Evolutionary conservation across 192 early-diverging fungal genomes (phyloP).

Genomic region (Lobosporangium transversale): DNA sequence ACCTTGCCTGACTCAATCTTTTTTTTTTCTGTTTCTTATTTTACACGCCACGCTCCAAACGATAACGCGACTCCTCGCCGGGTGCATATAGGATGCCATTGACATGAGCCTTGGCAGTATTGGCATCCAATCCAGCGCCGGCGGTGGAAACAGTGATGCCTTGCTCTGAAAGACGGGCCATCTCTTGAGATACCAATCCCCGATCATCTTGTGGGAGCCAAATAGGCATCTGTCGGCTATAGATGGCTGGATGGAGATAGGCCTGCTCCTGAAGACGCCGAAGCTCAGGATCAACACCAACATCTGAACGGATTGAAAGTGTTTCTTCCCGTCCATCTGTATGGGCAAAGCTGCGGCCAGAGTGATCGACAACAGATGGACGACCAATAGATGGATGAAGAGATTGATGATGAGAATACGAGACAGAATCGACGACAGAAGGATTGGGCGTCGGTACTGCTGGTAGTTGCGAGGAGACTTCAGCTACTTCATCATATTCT

Average conservation of each 20-base stretch:
- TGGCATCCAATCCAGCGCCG: slow-evolving; percentile 25
- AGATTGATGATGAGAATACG: not conserved
- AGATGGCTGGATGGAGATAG: slow-evolving; percentile 32
- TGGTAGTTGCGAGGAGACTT: slow-evolving; percentile 33
- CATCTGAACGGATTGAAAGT: not conserved
- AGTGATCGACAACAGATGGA: not conserved
- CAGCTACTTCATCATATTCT: slow-evolving; percentile 27
- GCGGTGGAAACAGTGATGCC: slow-evolving; percentile 25
- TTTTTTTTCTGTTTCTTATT: not conserved
- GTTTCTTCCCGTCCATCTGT: not conserved
- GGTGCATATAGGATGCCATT: slow-evolving; percentile 39
- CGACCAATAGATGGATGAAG: not conserved
- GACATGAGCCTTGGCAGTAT: slow-evolving; percentile 36
- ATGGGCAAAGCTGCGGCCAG: not conserved
- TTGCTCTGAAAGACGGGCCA: not conserved
- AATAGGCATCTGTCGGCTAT: slow-evolving; percentile 29
- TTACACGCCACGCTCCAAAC: slow-evolving; percentile 29
- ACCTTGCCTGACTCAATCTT: not conserved
- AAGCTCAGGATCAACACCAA: slow-evolving; percentile 14
- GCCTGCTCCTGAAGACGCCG: slow-evolving; percentile 37
- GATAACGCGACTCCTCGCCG: slow-evolving; percentile 40
- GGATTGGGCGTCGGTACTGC: slow-evolving; percentile 39
- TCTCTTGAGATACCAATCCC: slow-evolving; percentile 28
- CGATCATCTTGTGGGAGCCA: slow-evolving; percentile 41
- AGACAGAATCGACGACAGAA: slow-evolving; percentile 19